These are phyloP conservation scores for Botryotinia convoluta DNA, from an alignment of 2,329 filamentous ascomycete species.

Conservation along the genomic window DNA sequence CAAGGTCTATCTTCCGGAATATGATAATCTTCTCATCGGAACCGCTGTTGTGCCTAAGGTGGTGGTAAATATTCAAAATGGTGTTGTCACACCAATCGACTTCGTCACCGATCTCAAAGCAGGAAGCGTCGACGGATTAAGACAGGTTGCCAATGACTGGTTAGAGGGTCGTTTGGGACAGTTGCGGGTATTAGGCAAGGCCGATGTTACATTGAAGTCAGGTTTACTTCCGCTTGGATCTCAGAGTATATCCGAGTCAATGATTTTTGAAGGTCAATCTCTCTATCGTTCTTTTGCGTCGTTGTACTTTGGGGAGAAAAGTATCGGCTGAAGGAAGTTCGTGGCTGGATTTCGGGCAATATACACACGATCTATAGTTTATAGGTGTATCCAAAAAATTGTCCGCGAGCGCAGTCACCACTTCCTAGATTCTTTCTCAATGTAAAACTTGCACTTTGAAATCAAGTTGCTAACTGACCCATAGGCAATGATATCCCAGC, in stretches of 20 bases:
- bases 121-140: slow-evolving; percentile 73
- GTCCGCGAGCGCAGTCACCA: slow-evolving; percentile 7
- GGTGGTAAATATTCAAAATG: slow-evolving; percentile 73
- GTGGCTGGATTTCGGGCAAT: slow-evolving; percentile 21
- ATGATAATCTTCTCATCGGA: slow-evolving; percentile 73
- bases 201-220: slow-evolving; percentile 70
- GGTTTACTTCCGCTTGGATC: slow-evolving; percentile 77
- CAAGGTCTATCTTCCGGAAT: slow-evolving; percentile 78
- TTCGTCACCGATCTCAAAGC: slow-evolving; percentile 74
- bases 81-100: slow-evolving; percentile 73
- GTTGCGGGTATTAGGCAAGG: slow-evolving; percentile 70
- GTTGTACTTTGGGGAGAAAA: slow-evolving; percentile 60
- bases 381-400: slow-evolving; percentile 24
- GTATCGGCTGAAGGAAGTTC: slow-evolving; percentile 38
- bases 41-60: slow-evolving; percentile 74
- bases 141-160: slow-evolving; percentile 83
- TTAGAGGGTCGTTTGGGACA: slow-evolving; percentile 72
- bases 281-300: slow-evolving; percentile 63
- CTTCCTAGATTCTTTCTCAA: background rate
- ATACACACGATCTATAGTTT: slow-evolving; percentile 24
- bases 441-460: background rate
- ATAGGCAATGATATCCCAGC: slow-evolving; percentile 67
- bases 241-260: slow-evolving; percentile 69
- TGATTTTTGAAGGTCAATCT: slow-evolving; percentile 80
- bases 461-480: slow-evolving; percentile 28